A percentile compares a stretch with the other conserved stretches of the same genome.
Evolutionary conservation across 306 rosid species (phyloP).

Genomic region (Pyrus communis): DNA sequence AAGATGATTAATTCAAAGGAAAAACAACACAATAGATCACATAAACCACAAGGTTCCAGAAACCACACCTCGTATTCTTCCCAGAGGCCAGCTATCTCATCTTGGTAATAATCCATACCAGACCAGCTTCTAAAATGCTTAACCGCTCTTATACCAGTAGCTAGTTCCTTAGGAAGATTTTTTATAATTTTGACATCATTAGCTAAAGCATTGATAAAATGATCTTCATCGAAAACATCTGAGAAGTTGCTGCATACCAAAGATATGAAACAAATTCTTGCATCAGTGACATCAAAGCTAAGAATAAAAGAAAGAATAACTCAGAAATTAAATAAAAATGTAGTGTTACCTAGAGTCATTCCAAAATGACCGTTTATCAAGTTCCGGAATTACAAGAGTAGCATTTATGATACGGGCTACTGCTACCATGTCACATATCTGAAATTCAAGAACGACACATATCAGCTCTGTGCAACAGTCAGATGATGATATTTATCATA

Average conservation of each 20-base stretch:
- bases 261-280: conserved; percentile 2
- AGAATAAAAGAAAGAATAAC: background rate
- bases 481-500: background rate
- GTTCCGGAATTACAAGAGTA: conserved; percentile 90
- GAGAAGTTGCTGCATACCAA: conserved; percentile 67
- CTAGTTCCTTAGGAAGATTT: conserved; percentile 58
- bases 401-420: conserved; percentile 88
- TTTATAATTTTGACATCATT: conserved; percentile 66
- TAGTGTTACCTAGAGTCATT: conserved; percentile 62
- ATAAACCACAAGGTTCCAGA: conserved; percentile 17
- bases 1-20: conserved; percentile 16
- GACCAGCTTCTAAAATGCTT: conserved; percentile 93
- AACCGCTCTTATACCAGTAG: conserved; percentile 38
- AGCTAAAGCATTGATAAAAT: conserved; percentile 66
- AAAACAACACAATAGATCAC: background rate
- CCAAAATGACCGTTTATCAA: conserved; percentile 90
- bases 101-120: conserved; percentile 67
- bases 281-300: conserved; percentile 3
- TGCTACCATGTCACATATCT: conserved; percentile 99
- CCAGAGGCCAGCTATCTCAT: conserved; percentile 81
- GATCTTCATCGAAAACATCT: conserved; percentile 78
- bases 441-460: conserved; percentile 23
- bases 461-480: conserved; percentile 12
- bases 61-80: conserved; percentile 45
- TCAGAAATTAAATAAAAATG: conserved; percentile 1